A percentile compares a stretch with the other conserved stretches of the same genome.
Evolutionary conservation across 179 eudicot genomes (phyloP).

Genomic region (Actinidia arguta): DNA sequence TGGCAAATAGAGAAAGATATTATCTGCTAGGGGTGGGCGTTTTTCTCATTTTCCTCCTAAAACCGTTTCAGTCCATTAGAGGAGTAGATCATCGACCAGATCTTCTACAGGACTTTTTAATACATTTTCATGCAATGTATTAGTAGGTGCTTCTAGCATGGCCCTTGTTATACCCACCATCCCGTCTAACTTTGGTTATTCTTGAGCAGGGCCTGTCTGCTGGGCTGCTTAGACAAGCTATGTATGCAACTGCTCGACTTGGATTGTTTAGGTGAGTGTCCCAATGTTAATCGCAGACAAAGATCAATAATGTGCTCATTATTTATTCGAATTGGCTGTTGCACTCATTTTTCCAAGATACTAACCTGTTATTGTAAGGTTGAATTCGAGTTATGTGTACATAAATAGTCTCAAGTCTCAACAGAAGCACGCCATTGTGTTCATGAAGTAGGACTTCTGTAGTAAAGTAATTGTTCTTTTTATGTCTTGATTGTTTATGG

Average conservation of each 20-base stretch:
- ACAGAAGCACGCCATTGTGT: too few species aligned
- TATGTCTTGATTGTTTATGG: background rate
- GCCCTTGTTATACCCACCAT: background rate
- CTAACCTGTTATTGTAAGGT: background rate
- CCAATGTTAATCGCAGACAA: background rate
- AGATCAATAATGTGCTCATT: background rate
- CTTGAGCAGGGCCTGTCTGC: conserved; percentile 85
- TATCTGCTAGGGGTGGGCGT: background rate
- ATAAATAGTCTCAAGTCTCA: background rate
- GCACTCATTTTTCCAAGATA: background rate
- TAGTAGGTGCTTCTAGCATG: background rate
- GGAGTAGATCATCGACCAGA: background rate
- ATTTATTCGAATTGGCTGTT: background rate
- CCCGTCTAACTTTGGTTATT: conserved; percentile 5
- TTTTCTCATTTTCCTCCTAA: background rate
- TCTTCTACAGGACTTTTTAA: background rate
- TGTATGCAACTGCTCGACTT: conserved; percentile 91
- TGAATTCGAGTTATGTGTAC: background rate
- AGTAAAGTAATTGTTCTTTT: background rate
- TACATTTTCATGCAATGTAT: background rate
- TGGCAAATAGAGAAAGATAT: background rate
- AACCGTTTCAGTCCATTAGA: background rate
- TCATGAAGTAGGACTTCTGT: background rate
- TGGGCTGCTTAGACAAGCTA: conserved; percentile 94
- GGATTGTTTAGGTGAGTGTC: conserved; percentile 77